Conservation (phyloP, 352 stramenopile species). For the Phytophthora cactorum region DNA sequence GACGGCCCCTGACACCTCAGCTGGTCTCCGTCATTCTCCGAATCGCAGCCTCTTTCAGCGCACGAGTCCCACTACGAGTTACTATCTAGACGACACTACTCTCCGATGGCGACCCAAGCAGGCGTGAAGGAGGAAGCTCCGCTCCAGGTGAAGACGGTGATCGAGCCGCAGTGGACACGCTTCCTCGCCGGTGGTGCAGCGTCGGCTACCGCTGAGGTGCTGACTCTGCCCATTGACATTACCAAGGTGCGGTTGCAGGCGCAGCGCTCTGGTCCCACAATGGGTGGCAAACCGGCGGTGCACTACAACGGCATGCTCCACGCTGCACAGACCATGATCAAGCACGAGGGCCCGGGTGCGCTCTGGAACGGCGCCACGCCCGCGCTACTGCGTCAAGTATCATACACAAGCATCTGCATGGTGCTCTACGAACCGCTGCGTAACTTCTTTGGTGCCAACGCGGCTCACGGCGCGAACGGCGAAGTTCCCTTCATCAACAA, state of each 20-base stretch:
- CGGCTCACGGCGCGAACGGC: conserved; percentile 30
- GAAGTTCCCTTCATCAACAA: conserved; percentile 83
- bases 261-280: conserved; percentile 47
- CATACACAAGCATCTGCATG: conserved; percentile 89
- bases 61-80: background rate
- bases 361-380: conserved; percentile 84
- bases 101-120: conserved; percentile 40
- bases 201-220: conserved; percentile 75
- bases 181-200: conserved; percentile 75
- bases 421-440: conserved; percentile 86
- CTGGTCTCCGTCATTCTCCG: conserved; percentile 22
- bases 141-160: conserved; percentile 47
- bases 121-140: conserved; percentile 36
- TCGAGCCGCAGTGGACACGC: conserved; percentile 71
- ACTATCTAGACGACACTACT: background rate
- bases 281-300: conserved; percentile 38
- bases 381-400: conserved; percentile 84
- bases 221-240: conserved; percentile 88
- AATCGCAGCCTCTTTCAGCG: conserved; percentile 13
- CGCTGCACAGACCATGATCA: conserved; percentile 66
- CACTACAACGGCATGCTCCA: conserved; percentile 85
- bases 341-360: conserved; percentile 63
- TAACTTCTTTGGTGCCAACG: conserved; percentile 72
- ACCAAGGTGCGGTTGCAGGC: conserved; percentile 87
- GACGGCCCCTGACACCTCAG: conserved; percentile 21